Evolutionary conservation across 2,329 filamentous ascomycete species (phyloP), one percentile per base, ranked within the genome.

Genomic region (Emericellopsis atlantica): DNA sequence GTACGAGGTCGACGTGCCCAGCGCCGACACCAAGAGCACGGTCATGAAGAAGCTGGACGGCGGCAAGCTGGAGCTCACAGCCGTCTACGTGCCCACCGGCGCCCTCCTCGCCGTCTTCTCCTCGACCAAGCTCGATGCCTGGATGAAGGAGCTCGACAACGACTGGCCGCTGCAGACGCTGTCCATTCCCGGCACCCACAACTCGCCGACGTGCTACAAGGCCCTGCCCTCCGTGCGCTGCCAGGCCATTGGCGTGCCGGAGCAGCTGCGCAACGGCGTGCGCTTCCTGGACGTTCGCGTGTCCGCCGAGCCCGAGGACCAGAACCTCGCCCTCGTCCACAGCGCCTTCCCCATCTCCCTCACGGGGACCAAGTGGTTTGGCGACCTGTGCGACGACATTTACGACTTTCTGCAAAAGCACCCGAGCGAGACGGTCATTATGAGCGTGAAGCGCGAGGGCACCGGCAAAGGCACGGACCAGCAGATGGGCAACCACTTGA

Each of bases 221-320:
- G 89, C 92, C 11, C 73, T 95, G 5, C 92, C 92, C 1, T 94
- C 87, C 1, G 92, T 96, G 32, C 83, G 92, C 32, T 96, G 92
- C 61, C 92, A 98, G 64, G 81, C 84, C 29, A 86, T 89, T 15
- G 69, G 76, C 45, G 72, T 93, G 5, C 68, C 70, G 38, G 76
- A 81, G 40, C 92, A 98, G 61, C 76, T 98, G 23, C 70, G 79
- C 43, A 90, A 95, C 56, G 92, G 92, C 23, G 83, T 96, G 36
- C 86, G 92, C 40, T 96, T 95, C 69, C 79, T 98, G 49, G 92
- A 98, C 57, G 76, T 98, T 46, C 80, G 92, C 40, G 83, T 95
- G 42, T 69, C 64, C 31, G 67, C 64, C 42, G 63, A 54, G 48
- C 48, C 57, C 31, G 67, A 69, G 46, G 74, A 76, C 48, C 78